Percentiles rank a stretch among this genome's conserved stretches.
These are phyloP conservation scores for Phytophthora brassicae DNA, from an alignment of 352 stramenopile genomes.

Conservation along the genomic window DNA sequence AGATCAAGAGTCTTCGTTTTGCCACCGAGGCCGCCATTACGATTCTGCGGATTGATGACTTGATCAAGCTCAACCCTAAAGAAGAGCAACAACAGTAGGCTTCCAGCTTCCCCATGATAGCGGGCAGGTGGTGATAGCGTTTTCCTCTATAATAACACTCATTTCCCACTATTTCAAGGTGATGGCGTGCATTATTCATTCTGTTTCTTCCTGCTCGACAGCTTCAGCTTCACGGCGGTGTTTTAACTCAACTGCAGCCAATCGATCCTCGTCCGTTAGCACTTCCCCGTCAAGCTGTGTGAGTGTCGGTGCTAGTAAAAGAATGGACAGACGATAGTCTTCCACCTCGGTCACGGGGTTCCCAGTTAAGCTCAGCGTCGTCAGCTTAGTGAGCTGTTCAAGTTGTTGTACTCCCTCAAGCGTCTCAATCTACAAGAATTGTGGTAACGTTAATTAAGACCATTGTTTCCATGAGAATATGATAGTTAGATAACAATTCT, in stretches of 20 bases:
- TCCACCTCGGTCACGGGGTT: constrained; percentile 60
- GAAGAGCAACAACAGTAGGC: constrained; percentile 78
- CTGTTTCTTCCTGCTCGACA: constrained; percentile 27
- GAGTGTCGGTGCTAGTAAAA: constrained; percentile 55
- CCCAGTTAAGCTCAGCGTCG: constrained; percentile 46
- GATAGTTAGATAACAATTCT: too few species aligned
- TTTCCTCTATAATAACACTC: constrained; percentile 49
- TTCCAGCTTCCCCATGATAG: constrained; percentile 22
- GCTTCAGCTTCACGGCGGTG: constrained; percentile 42
- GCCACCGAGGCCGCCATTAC: constrained; percentile 99
- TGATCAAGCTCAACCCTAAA: constrained; percentile 96
- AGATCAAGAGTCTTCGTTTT: constrained; percentile 99
- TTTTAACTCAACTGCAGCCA: constrained; percentile 62
- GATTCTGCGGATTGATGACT: constrained; percentile 99
- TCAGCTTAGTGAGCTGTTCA: constrained; percentile 40
- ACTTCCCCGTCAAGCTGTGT: constrained; percentile 58
- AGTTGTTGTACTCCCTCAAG: constrained; percentile 53
- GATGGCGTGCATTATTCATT: constrained; percentile 21
- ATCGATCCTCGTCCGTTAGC: constrained; percentile 63
- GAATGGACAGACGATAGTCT: constrained; percentile 54
- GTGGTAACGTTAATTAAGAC: background rate
- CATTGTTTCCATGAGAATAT: too few species aligned
- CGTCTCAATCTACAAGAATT: constrained; percentile 44
- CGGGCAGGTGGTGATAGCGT: constrained; percentile 38
- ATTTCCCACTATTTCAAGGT: constrained; percentile 29